Percentiles rank a stretch among this genome's conserved stretches.
phyloP scores from a whole-genome alignment of 1,139 yeast species.

The Hemisphaericaspora subhashii region DNA sequence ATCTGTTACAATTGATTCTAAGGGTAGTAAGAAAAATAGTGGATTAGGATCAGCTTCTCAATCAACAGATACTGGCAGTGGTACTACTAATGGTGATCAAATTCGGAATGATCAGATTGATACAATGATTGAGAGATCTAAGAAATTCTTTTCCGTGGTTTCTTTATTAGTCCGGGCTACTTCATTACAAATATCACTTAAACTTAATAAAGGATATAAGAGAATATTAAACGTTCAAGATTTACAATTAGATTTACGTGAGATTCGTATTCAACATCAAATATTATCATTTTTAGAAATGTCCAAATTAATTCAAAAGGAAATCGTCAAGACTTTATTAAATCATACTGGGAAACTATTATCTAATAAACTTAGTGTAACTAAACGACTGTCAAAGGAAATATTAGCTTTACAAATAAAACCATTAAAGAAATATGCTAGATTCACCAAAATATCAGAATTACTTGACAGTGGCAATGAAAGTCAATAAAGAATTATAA shows the following conservation, averaged over 20 bases:
- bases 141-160: conserved; percentile 56
- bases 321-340: conserved; percentile 51
- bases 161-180: conserved; percentile 48
- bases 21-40: conserved; percentile 4
- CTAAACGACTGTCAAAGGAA: conserved; percentile 17
- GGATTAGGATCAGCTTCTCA: conserved; percentile 3
- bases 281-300: conserved; percentile 58
- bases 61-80: conserved; percentile 6
- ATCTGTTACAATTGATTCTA: not conserved
- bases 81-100: conserved; percentile 20
- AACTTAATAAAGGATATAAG: conserved; percentile 53
- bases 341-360: conserved; percentile 60
- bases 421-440: conserved; percentile 30
- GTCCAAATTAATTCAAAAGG: conserved; percentile 50
- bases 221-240: conserved; percentile 62
- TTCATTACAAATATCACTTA: conserved; percentile 55
- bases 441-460: conserved; percentile 20
- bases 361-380: conserved; percentile 49
- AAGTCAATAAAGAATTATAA: not conserved
- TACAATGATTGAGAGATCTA: conserved; percentile 60
- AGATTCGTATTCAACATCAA: conserved; percentile 45
- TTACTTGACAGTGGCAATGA: not conserved
- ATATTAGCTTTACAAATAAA: conserved; percentile 19
- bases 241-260: conserved; percentile 56
- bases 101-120: conserved; percentile 41